These are phyloP conservation scores for Odontarrhena argentea DNA, from an alignment of 345 rosid species.

Conservation along the genomic window DNA sequence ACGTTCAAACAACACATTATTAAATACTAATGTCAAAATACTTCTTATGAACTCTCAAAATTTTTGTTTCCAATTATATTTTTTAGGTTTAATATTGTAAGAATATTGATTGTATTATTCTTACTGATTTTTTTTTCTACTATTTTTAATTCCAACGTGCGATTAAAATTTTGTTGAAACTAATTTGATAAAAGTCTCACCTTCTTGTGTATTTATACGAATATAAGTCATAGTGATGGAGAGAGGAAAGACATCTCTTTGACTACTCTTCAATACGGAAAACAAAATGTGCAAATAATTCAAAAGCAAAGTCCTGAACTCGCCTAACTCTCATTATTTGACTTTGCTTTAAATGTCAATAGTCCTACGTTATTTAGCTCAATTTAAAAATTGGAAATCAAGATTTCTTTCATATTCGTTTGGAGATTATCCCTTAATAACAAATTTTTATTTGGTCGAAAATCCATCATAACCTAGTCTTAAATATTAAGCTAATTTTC, in stretches of 20 bases:
- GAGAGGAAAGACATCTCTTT: slow-evolving; percentile 42
- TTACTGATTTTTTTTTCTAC: not conserved
- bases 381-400: slow-evolving; percentile 4
- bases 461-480: not conserved
- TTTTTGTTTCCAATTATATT: not conserved
- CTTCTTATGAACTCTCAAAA: not conserved
- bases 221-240: slow-evolving; percentile 34
- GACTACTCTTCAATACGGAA: slow-evolving; percentile 22
- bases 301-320: slow-evolving; percentile 40
- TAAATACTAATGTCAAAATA: not conserved
- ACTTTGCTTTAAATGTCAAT: slow-evolving; percentile 40
- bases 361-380: slow-evolving; percentile 21
- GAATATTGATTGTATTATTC: not conserved
- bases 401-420: not conserved
- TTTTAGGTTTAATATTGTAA: not conserved
- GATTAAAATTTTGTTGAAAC: slow-evolving; percentile 7
- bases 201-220: slow-evolving; percentile 8
- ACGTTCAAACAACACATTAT: not conserved
- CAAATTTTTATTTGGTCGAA: no score
- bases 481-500: not conserved
- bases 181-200: slow-evolving; percentile 13
- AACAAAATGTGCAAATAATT: slow-evolving; percentile 28
- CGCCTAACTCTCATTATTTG: slow-evolving; percentile 44
- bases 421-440: not conserved
- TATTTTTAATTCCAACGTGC: not conserved